These are phyloP conservation scores for Talaromyces sp. DNA, from an alignment of 2,329 filamentous ascomycete genomes.

Conservation along the genomic window DNA sequence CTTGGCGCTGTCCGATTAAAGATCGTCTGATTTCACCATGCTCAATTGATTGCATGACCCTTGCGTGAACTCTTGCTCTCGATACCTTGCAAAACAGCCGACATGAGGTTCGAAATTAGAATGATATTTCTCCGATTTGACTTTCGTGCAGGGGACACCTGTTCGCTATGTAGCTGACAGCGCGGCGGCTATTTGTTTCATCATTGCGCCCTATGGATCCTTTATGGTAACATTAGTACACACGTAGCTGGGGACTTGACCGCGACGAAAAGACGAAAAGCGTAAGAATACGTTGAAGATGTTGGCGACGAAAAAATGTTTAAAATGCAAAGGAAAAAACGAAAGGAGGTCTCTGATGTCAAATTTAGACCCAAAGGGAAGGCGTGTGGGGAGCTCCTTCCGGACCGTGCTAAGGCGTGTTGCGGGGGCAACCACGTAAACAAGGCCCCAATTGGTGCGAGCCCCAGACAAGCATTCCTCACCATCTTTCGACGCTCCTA, in stretches of 20 bases:
- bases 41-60: not conserved
- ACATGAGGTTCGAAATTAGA: not conserved
- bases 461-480: slow-evolving; percentile 6
- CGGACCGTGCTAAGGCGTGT: not conserved
- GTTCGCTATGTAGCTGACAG: not conserved
- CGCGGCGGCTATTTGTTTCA: slow-evolving; percentile 5
- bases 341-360: not conserved
- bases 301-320: not conserved
- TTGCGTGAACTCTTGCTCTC: slow-evolving; percentile 7
- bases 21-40: not conserved
- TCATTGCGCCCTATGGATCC: not conserved
- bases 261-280: too few species aligned
- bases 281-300: not conserved
- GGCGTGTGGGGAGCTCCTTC: not conserved
- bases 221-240: too few species aligned
- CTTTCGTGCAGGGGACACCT: not conserved
- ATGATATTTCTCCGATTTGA: not conserved
- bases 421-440: slow-evolving; percentile 16
- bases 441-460: slow-evolving; percentile 10
- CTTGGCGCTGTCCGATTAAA: not conserved
- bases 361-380: not conserved
- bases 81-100: not conserved
- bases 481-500: not conserved
- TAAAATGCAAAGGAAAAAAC: not conserved
- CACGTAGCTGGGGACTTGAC: not conserved